Base-by-base conservation (phyloP, 768 basidiomycete genomes). In the Suillus tomentosus region DNA sequence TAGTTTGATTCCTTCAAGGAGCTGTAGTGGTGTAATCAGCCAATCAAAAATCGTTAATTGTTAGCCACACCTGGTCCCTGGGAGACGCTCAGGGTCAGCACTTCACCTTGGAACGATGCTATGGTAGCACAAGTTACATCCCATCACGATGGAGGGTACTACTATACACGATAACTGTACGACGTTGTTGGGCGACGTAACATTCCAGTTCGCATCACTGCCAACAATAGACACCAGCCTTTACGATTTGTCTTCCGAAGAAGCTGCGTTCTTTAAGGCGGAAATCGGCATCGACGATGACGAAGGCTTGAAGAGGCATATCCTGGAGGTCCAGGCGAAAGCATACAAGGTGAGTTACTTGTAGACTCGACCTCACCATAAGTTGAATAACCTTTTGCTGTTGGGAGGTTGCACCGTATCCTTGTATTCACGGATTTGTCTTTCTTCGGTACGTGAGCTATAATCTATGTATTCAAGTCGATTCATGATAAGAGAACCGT, bases 201-300 rank as follows among this genome's bases (percentile, higher is more conserved):
- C 39, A 17, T 17, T 57, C 17, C 56, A 40, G 22, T 9, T 37
- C 3, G 8, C 22, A n/a, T 39, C 39, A 10, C 40, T 57, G 9
- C 22, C 56, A 40, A 10, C 8, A 40, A 22, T 10, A n/a, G 37
- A 57, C 22, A 10, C 14, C 37, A 24, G 15, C 56, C 39, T 57
- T 10, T 67, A 64, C 37, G n/a, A 5, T 1, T 22, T 67, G 40
- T 27, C 64, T 36, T 15, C 56, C 9, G 61, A 55, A 39, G 66
- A 62, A n/a, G 51, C 55, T 9, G 63, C 43, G 7, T 76, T 76
- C 54, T 65, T 76, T 62, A 73, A 71, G 60, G 39, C 42, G 7
- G 62, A 68, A 60, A 72, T 68, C 19, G 70, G 73, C 1, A 76
- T 76, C 39, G 51, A 67, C 14, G 70, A 74, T 37, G 72, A 71